phyloP scores from a whole-genome alignment of 108 stramenopile genomes.

The Aurantiochytrium sp. region DNA sequence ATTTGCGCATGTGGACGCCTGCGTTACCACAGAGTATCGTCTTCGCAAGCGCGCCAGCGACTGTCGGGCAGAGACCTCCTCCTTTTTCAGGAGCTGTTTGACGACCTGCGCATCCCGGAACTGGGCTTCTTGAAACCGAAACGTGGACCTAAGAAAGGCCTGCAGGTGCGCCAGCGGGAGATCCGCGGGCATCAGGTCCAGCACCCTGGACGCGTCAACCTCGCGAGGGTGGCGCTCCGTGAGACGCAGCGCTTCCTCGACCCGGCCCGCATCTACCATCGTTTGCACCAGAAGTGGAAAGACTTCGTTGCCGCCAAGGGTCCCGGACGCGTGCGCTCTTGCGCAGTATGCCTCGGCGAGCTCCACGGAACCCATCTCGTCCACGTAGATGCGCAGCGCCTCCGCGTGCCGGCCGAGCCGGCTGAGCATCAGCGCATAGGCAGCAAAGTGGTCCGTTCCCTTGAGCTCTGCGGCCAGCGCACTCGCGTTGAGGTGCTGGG shows the following conservation, averaged over 20 bases:
- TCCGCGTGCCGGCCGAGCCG: background rate
- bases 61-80: background rate
- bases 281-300: background rate
- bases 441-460: background rate
- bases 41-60: background rate
- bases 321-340: background rate
- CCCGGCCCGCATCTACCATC: background rate
- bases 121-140: background rate
- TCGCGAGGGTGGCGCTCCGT: background rate
- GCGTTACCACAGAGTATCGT: background rate
- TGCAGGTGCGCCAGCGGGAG: background rate
- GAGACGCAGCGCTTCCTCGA: background rate
- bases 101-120: constrained; percentile 9
- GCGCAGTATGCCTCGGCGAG: background rate
- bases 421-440: background rate
- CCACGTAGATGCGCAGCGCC: background rate
- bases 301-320: background rate
- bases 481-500: background rate
- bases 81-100: background rate
- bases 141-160: background rate
- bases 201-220: background rate
- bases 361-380: background rate
- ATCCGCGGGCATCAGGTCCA: background rate
- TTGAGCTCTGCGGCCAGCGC: background rate
- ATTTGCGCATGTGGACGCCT: background rate